Evolutionary conservation across 73 alveolate genomes (phyloP).

Genomic region (Tetrahymena malaccensis): DNA sequence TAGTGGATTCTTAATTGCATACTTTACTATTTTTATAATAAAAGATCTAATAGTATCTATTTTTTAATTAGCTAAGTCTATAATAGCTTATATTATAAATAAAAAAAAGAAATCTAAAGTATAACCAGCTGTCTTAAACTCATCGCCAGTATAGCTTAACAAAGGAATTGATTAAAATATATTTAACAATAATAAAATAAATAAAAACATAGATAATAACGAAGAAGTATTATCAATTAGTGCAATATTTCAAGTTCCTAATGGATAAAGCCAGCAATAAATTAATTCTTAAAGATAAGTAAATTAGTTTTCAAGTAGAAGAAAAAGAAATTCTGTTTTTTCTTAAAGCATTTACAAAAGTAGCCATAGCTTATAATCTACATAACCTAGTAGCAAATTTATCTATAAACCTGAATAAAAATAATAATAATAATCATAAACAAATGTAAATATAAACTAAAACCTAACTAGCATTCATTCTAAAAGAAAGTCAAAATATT

Average conservation of each 20-base stretch:
- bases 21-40: not conserved
- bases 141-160: not conserved
- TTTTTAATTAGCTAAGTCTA: not conserved
- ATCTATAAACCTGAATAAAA: not conserved
- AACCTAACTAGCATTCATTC: no score
- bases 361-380: not conserved
- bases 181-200: no score
- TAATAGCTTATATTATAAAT: no score
- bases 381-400: not conserved
- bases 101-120: not conserved
- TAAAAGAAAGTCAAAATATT: no score
- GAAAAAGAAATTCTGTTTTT: not conserved
- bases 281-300: not conserved
- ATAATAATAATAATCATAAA: no score
- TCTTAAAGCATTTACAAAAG: not conserved
- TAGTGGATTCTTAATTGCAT: not conserved
- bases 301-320: no score
- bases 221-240: not conserved
- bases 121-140: not conserved
- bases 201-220: not conserved
- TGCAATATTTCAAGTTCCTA: not conserved
- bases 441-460: not conserved
- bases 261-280: no score
- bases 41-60: not conserved
- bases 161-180: no score